These are phyloP conservation scores for Dentipellis sp. DNA, from an alignment of 768 basidiomycete species.

Conservation along the genomic window DNA sequence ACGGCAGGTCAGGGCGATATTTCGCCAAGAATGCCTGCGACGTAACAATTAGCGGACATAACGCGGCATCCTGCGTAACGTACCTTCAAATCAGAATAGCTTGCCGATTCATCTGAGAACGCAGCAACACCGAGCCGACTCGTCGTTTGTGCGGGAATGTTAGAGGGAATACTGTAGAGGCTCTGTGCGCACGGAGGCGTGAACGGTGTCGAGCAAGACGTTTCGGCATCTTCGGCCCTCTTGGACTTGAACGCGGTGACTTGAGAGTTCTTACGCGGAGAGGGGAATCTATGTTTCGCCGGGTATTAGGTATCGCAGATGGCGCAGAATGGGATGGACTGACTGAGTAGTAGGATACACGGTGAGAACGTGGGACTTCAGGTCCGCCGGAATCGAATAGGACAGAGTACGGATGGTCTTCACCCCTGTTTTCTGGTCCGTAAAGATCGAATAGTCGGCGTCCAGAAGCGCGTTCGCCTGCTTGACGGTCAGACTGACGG, in stretches of 20 bases:
- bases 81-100: constrained; percentile 20
- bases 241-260: neutral
- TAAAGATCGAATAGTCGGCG: constrained; percentile 8
- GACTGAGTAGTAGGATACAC: constrained; percentile 10
- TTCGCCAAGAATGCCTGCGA: neutral
- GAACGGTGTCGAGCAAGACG: constrained; percentile 3
- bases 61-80: neutral
- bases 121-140: constrained; percentile 24
- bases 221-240: neutral
- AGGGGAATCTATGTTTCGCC: neutral
- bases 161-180: constrained; percentile 26
- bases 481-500: constrained; percentile 2
- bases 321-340: neutral
- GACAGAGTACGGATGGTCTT: constrained; percentile 6
- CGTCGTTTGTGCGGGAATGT: constrained; percentile 15
- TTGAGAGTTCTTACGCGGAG: neutral
- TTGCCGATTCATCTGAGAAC: constrained; percentile 17
- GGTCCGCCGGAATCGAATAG: constrained; percentile 9
- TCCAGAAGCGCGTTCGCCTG: constrained; percentile 9
- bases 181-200: constrained; percentile 24
- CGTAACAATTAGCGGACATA: neutral
- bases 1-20: neutral
- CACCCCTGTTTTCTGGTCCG: constrained; percentile 5
- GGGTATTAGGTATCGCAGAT: neutral
- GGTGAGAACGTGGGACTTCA: constrained; percentile 6